A percentile compares a stretch with the other conserved stretches of the same genome.
Evolutionary conservation across 768 basidiomycete species (phyloP).

Genomic region (Mycena polygramma): DNA sequence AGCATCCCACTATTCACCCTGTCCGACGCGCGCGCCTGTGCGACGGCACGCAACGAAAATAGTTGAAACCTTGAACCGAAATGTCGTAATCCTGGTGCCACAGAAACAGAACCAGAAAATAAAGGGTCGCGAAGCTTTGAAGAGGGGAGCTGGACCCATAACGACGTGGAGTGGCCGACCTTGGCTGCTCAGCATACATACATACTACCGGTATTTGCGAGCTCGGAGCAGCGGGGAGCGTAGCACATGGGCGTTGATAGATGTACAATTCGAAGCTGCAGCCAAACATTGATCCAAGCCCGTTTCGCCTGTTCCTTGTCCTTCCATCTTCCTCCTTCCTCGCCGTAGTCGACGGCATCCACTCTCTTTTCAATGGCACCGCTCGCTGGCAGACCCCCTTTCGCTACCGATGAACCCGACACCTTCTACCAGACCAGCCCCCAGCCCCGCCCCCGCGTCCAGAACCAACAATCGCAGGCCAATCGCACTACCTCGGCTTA

Average conservation of each 20-base stretch:
- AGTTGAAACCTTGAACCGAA: too few species aligned
- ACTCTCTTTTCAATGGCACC: conserved; percentile 53
- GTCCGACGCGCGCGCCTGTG: too few species aligned
- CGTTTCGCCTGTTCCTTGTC: conserved; percentile 24
- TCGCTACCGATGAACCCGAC: conserved; percentile 78
- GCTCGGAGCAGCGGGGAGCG: not conserved
- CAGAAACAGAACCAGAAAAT: too few species aligned
- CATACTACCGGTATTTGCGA: not conserved
- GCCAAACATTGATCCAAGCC: conserved; percentile 15
- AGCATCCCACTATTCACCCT: too few species aligned
- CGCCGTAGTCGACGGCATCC: conserved; percentile 36
- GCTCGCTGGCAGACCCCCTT: conserved; percentile 74
- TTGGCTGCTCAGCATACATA: too few species aligned
- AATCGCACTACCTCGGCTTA: conserved; percentile 70
- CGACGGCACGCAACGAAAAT: too few species aligned
- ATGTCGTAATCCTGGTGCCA: too few species aligned
- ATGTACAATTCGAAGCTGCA: not conserved
- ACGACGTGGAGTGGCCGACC: not conserved
- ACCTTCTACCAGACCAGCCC: conserved; percentile 64
- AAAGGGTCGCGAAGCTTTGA: not conserved
- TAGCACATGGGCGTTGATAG: conserved; percentile 3
- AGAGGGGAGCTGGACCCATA: not conserved
- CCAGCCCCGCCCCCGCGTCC: conserved; percentile 40
- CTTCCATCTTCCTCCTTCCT: conserved; percentile 4
- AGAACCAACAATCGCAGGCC: conserved; percentile 57